Conservation (phyloP, 2,329 filamentous ascomycete genomes). For the Acephala macrosclerotiorum region DNA sequence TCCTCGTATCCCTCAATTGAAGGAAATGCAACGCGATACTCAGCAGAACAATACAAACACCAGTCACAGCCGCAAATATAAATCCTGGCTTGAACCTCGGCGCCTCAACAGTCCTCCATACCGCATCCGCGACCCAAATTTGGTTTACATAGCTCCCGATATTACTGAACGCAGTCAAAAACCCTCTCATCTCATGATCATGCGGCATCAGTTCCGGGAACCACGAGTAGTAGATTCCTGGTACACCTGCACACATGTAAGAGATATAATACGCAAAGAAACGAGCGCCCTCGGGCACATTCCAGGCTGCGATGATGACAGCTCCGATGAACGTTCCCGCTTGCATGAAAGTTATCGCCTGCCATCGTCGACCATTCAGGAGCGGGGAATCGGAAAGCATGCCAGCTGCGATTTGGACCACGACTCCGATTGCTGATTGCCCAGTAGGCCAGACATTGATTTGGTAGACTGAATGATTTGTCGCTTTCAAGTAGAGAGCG, state of each 20-base stretch:
- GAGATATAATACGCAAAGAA: conserved; percentile 27
- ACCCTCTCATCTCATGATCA: conserved; percentile 35
- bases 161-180: conserved; percentile 35
- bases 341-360: conserved; percentile 37
- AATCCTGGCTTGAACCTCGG: conserved; percentile 34
- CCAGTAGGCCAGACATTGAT: conserved; percentile 38
- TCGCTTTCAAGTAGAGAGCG: conserved; percentile 36
- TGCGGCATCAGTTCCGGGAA: conserved; percentile 31
- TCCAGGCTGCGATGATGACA: conserved; percentile 22
- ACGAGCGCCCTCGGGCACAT: conserved; percentile 19
- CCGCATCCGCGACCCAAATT: conserved; percentile 36
- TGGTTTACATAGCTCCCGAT: conserved; percentile 35
- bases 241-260: conserved; percentile 26
- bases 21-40: conserved; percentile 15
- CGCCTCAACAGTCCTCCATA: conserved; percentile 37
- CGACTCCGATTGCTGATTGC: conserved; percentile 28
- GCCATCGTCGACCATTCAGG: conserved; percentile 36
- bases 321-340: conserved; percentile 16
- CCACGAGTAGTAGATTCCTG: conserved; percentile 30
- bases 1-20: conserved; percentile 19
- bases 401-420: conserved; percentile 35
- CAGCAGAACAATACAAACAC: conserved; percentile 19
- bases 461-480: conserved; percentile 27
- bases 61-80: conserved; percentile 26
- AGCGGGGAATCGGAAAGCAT: conserved; percentile 39